These are phyloP conservation scores for Metschnikowia orientalis DNA, from an alignment of 805 yeast genomes.

Conservation along the genomic window DNA sequence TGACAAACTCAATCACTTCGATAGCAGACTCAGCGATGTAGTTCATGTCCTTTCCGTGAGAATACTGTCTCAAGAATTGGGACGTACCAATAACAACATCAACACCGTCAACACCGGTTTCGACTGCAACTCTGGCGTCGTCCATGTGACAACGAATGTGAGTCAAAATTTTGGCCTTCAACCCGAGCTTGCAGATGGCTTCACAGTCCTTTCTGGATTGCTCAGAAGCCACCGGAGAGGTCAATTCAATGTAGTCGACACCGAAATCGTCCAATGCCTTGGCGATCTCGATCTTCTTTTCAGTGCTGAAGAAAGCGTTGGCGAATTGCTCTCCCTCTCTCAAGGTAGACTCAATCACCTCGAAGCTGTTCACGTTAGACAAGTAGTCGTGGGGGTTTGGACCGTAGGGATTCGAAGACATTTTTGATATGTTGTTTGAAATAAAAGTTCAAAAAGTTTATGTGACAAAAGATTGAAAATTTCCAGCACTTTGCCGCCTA, in stretches of 20 bases:
- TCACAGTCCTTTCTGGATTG: conserved; percentile 56
- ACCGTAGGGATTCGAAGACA: conserved; percentile 48
- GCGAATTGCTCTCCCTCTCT: conserved; percentile 66
- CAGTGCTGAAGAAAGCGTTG: conserved; percentile 55
- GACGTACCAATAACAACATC: conserved; percentile 60
- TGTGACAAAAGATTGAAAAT: neutral
- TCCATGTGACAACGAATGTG: conserved; percentile 62
- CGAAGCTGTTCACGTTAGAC: conserved; percentile 50
- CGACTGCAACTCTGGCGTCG: conserved; percentile 57
- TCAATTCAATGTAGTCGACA: conserved; percentile 56
- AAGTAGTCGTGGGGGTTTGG: conserved; percentile 56
- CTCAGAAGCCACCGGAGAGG: conserved; percentile 57
- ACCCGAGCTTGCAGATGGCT: conserved; percentile 55
- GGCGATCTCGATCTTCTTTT: conserved; percentile 54
- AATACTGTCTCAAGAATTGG: conserved; percentile 51
- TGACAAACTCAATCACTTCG: conserved; percentile 57
- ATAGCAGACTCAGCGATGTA: conserved; percentile 53
- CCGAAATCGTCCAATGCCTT: conserved; percentile 59
- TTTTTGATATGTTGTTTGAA: conserved; percentile 4
- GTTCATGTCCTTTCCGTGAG: conserved; percentile 60
- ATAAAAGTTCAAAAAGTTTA: conserved; percentile 2
- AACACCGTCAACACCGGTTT: conserved; percentile 61
- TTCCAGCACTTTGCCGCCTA: neutral
- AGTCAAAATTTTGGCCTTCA: conserved; percentile 54
- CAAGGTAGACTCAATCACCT: conserved; percentile 53